Conservation (phyloP, 108 stramenopile genomes). For the Fragilariopsis cylindrus region DNA sequence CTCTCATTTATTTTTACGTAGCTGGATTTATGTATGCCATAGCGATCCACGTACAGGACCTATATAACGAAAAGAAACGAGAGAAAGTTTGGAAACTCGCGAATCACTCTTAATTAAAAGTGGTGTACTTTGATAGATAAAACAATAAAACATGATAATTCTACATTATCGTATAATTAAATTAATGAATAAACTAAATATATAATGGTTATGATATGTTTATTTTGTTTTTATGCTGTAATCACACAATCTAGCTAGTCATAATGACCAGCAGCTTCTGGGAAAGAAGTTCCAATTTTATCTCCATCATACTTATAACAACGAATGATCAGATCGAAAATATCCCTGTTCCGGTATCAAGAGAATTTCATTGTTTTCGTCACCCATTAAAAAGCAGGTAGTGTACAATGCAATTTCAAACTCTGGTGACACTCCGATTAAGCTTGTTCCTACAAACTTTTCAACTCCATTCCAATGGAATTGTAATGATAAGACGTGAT, state of each 20-base stretch:
- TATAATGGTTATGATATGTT: no score
- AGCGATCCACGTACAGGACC: no score
- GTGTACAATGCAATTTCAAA: conserved; percentile 90
- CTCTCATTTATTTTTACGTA: no score
- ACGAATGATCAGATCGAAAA: conserved; percentile 62
- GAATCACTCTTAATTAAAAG: no score
- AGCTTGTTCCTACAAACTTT: conserved; percentile 79
- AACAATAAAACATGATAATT: no score
- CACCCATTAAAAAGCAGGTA: conserved; percentile 67
- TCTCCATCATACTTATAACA: conserved; percentile 62
- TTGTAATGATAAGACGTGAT: conserved; percentile 82
- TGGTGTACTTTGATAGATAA: no score
- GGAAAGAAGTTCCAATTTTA: conserved; percentile 77
- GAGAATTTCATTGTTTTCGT: conserved; percentile 61
- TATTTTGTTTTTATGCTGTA: no score
- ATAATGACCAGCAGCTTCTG: conserved; percentile 74
- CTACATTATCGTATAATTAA: no score
- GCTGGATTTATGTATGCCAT: no score
- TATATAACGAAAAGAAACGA: no score
- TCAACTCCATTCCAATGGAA: conserved; percentile 87
- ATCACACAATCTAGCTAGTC: conserved; percentile 24
- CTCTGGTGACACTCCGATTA: conserved; percentile 87
- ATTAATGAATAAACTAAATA: no score
- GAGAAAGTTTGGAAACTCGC: no score
- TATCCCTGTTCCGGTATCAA: conserved; percentile 61